These are phyloP conservation scores for Fusarium pilosicola DNA, from an alignment of 2,329 filamentous ascomycete species.

Conservation along the genomic window DNA sequence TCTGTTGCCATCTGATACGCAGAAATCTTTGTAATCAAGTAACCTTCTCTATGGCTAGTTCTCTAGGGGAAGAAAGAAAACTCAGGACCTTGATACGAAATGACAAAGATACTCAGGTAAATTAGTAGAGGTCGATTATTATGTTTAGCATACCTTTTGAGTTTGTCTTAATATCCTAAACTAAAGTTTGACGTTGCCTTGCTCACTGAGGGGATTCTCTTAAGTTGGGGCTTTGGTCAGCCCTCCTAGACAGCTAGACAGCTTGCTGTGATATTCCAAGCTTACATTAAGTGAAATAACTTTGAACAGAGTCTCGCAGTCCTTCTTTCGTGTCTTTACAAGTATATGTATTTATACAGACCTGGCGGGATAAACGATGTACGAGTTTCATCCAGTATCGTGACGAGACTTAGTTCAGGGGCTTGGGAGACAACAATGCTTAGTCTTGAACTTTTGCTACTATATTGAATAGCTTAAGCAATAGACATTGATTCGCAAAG, in stretches of 20 bases:
- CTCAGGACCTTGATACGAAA: neutral
- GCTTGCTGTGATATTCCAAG: too few relatives aligned
- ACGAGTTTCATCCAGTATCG: too few relatives aligned
- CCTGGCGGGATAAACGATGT: fast-evolving
- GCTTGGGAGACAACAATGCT: too few relatives aligned
- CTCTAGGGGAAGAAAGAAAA: neutral
- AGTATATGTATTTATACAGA: fast-evolving
- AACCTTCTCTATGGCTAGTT: fast-evolving
- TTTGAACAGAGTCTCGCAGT: fast-evolving
- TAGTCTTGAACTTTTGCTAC: neutral
- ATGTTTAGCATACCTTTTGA: fast-evolving
- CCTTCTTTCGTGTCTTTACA: fast-evolving
- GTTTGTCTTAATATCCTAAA: fast-evolving
- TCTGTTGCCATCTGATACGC: neutral
- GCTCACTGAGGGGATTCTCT: fast-evolving
- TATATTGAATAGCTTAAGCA: fast-evolving
- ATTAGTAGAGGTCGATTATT: fast-evolving
- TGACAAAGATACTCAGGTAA: neutral
- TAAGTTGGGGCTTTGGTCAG: fast-evolving
- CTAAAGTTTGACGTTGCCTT: neutral
- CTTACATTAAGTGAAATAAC: fast-evolving
- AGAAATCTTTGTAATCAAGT: neutral
- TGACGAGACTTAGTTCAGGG: too few relatives aligned
- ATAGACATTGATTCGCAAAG: fast-evolving
- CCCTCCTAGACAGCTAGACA: neutral